These are phyloP conservation scores for Loxodes magnus DNA, from an alignment of 73 alveolate genomes.

Conservation along the genomic window DNA sequence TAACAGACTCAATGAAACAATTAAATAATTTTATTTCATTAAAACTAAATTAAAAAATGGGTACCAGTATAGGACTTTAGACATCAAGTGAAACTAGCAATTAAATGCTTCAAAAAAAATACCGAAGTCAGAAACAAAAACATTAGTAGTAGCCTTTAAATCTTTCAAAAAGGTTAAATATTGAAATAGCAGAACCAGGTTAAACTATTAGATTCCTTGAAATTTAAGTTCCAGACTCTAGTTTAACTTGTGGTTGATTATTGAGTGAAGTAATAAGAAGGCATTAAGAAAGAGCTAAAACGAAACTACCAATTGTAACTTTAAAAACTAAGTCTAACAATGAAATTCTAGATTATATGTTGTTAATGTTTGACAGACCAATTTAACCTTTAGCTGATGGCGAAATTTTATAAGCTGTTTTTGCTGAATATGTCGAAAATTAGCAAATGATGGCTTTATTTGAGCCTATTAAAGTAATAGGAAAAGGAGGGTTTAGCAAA, in stretches of 20 bases:
- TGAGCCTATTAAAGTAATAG: conserved; percentile 15
- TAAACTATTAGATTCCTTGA: no score
- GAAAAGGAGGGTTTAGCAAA: conserved; percentile 31
- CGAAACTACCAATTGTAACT: conserved; percentile 20
- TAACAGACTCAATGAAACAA: no score
- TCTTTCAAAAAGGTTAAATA: no score
- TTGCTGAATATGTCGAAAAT: background rate
- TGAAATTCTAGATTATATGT: conserved; percentile 33
- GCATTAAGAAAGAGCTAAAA: conserved; percentile 1
- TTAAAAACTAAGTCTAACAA: conserved; percentile 18
- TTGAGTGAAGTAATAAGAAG: background rate
- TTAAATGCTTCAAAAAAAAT: no score
- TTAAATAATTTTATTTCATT: no score
- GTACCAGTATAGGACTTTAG: no score
- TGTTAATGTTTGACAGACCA: conserved; percentile 27
- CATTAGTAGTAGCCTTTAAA: no score
- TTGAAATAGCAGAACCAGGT: no score
- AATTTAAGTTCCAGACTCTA: background rate
- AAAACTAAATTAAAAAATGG: no score
- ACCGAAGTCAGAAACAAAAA: no score
- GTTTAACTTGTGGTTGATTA: background rate
- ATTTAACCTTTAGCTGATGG: background rate
- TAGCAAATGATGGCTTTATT: conserved; percentile 7
- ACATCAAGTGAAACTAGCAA: no score
- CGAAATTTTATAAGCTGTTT: conserved; percentile 1